Base-by-base conservation (phyloP, 139 green algal species). In the Tetraselmis striata region DNA sequence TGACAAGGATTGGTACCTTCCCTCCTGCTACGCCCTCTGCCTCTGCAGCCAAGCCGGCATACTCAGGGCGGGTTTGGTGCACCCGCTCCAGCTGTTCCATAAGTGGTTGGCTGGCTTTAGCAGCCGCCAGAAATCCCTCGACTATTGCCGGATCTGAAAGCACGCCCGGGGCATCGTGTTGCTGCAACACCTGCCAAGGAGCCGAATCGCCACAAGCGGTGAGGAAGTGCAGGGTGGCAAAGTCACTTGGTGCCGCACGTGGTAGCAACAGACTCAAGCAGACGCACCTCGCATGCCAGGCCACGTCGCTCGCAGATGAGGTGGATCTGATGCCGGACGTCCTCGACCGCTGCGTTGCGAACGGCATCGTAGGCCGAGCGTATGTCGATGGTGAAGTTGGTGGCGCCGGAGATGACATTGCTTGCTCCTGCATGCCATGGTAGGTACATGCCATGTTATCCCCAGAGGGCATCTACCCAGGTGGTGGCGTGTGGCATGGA, bases 401-500 rank as follows among this genome's bases (percentile, higher is more conserved):
- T 83, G 26, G 82, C 81, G 25, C 91, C 89, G 1, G 94, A 79
- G 58, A 98, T 98, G 58, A 98, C 95, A 84, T 98, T 98, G 83
- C 79, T 92, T 18, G 45, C 45, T 25, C 11, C 45, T 67, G 45
- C n/a, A n/a, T n/a, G n/a, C n/a, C n/a, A n/a, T n/a, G n/a, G n/a
- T n/a, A n/a, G n/a, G n/a, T n/a, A n/a, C n/a, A n/a, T n/a, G n/a
- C n/a, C n/a, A n/a, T n/a, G n/a, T n/a, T n/a, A n/a, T n/a, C n/a
- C n/a, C n/a, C n/a, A n/a, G n/a, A n/a, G n/a, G n/a, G n/a, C n/a
- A n/a, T n/a, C n/a, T n/a, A n/a, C n/a, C n/a, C n/a, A n/a, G n/a
- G n/a, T n/a, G n/a, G n/a, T n/a, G n/a, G n/a, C n/a, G n/a, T n/a
- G n/a, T n/a, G n/a, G n/a, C n/a, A n/a, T n/a, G n/a, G n/a, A n/a